Percentiles rank a stretch among this genome's conserved stretches.
These are phyloP conservation scores for Curvularia spicifera DNA, from an alignment of 2,329 filamentous ascomycete genomes.

Conservation along the genomic window DNA sequence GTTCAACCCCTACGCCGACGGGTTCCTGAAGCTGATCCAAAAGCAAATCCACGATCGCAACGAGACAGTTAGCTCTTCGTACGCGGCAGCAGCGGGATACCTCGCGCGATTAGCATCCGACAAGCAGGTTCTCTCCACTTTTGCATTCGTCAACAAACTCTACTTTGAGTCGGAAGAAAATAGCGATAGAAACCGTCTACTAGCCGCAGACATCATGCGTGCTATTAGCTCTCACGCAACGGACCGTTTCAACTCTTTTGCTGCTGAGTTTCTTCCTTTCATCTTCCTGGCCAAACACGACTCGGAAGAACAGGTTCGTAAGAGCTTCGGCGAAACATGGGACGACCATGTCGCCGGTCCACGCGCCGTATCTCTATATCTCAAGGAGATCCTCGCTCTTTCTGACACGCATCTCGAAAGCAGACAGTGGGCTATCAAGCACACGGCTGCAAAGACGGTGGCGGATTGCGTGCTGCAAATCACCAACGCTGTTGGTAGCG, in stretches of 20 bases:
- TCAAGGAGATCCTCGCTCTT: slow-evolving; percentile 78
- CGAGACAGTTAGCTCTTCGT: slow-evolving; percentile 88
- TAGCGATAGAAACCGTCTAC: slow-evolving; percentile 70
- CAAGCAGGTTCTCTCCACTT: slow-evolving; percentile 62
- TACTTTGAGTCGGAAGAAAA: slow-evolving; percentile 87
- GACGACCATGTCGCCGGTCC: slow-evolving; percentile 85
- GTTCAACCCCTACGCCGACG: slow-evolving; percentile 75
- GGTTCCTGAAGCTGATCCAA: slow-evolving; percentile 77
- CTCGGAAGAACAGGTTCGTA: slow-evolving; percentile 76
- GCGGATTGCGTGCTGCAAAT: slow-evolving; percentile 75
- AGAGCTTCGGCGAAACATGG: slow-evolving; percentile 87
- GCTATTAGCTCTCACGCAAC: slow-evolving; percentile 85
- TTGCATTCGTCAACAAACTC: slow-evolving; percentile 66
- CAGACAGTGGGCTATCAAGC: slow-evolving; percentile 87
- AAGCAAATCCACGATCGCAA: slow-evolving; percentile 89
- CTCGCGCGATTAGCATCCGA: slow-evolving; percentile 71
- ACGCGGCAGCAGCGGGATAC: slow-evolving; percentile 86
- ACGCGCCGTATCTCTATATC: slow-evolving; percentile 80
- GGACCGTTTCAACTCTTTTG: slow-evolving; percentile 82
- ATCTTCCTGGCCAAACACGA: slow-evolving; percentile 89
- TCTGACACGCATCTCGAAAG: slow-evolving; percentile 74
- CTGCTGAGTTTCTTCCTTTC: slow-evolving; percentile 79
- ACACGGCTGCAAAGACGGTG: slow-evolving; percentile 81
- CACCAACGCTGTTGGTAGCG: slow-evolving; percentile 60
- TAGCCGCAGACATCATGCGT: slow-evolving; percentile 82